phyloP scores from a whole-genome alignment of 805 yeast genomes.

The Myxozyma sirexii region DNA sequence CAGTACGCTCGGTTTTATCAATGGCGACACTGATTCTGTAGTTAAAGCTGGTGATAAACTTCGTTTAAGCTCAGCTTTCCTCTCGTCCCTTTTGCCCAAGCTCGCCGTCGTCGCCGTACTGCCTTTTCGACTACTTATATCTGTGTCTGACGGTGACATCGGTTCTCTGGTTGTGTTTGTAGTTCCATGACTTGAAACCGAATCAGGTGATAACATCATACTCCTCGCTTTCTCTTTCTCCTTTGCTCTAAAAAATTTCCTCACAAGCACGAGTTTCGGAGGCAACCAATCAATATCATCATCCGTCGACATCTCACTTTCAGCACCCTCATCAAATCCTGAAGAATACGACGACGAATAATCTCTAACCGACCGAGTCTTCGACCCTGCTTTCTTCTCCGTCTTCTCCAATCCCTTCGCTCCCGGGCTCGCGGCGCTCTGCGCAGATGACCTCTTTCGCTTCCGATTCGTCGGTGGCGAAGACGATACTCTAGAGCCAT shows the following conservation, averaged over 20 bases:
- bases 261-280: slow-evolving; percentile 29
- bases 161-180: background rate
- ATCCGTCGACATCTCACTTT: slow-evolving; percentile 30
- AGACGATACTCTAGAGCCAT: background rate
- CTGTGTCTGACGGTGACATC: slow-evolving; percentile 8
- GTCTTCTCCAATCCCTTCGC: background rate
- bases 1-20: background rate
- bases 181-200: slow-evolving; percentile 3
- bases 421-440: background rate
- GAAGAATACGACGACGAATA: background rate
- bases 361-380: background rate
- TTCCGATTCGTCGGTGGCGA: slow-evolving; percentile 9
- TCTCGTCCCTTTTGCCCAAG: background rate
- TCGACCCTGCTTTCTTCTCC: background rate
- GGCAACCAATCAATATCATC: slow-evolving; percentile 32
- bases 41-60: background rate
- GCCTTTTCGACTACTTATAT: slow-evolving; percentile 7
- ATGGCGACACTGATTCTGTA: background rate
- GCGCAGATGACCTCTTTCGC: slow-evolving; percentile 12
- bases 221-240: slow-evolving; percentile 14
- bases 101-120: slow-evolving; percentile 3
- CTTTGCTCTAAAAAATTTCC: slow-evolving; percentile 23
- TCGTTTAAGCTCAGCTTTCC: background rate
- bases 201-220: slow-evolving; percentile 16
- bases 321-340: slow-evolving; percentile 14